Evolutionary conservation across 2,329 filamentous ascomycete genomes (phyloP).

Genomic region (Colletotrichum noveboracense): DNA sequence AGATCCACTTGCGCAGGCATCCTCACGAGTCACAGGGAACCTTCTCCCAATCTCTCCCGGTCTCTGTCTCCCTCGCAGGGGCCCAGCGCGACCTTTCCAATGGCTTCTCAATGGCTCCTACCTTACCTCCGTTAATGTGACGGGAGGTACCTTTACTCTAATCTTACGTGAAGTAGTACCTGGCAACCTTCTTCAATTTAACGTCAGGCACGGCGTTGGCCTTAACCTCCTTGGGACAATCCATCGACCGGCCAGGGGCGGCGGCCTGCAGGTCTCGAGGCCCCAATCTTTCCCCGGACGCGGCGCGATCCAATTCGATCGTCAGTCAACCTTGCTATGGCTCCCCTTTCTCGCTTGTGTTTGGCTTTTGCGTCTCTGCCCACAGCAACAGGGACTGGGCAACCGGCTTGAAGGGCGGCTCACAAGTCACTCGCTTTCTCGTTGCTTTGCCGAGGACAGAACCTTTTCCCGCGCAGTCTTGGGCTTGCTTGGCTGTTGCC

Average conservation of each 20-base stretch:
- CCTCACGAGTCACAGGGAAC: conserved; percentile 5
- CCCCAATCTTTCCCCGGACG: conserved; percentile 18
- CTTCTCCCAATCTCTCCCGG: neutral
- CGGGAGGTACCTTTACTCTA: neutral
- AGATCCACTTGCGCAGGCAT: conserved; percentile 7
- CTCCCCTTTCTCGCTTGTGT: conserved; percentile 12
- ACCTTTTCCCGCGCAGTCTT: neutral
- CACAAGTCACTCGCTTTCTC: neutral
- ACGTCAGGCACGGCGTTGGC: neutral
- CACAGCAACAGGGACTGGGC: conserved; percentile 10
- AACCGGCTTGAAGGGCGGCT: conserved; percentile 1
- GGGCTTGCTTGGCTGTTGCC: neutral
- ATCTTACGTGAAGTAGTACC: neutral
- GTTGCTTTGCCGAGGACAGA: neutral
- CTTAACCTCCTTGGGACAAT: neutral
- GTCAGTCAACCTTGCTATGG: neutral
- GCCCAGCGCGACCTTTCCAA: neutral
- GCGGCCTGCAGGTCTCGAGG: neutral
- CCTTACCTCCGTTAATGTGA: neutral
- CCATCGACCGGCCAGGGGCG: neutral
- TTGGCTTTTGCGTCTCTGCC: neutral
- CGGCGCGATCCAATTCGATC: conserved; percentile 22
- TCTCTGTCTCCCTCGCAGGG: neutral
- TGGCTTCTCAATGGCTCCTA: neutral
- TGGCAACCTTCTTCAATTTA: neutral